These are phyloP conservation scores for Geotrichum ghanense DNA, from an alignment of 805 yeast genomes.

Conservation along the genomic window DNA sequence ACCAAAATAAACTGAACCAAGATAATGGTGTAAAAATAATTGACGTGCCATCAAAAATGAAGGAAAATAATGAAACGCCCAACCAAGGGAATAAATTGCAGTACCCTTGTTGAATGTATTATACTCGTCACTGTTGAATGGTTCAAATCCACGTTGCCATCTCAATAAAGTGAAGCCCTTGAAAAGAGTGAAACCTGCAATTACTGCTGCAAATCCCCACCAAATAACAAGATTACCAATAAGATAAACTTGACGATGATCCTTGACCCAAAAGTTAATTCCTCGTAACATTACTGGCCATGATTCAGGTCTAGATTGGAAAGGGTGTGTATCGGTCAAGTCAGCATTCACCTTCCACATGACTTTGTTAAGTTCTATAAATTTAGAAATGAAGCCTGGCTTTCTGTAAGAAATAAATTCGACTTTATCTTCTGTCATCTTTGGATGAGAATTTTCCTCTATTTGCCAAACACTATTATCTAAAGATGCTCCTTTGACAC, in stretches of 20 bases:
- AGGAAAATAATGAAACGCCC: slow-evolving; percentile 47
- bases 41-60: slow-evolving; percentile 81
- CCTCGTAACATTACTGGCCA: slow-evolving; percentile 59
- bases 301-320: slow-evolving; percentile 42
- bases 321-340: slow-evolving; percentile 37
- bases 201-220: slow-evolving; percentile 31
- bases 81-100: slow-evolving; percentile 42
- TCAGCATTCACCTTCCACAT: slow-evolving; percentile 42
- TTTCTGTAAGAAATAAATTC: slow-evolving; percentile 24
- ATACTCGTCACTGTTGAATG: slow-evolving; percentile 21
- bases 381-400: slow-evolving; percentile 37
- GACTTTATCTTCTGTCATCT: slow-evolving; percentile 26
- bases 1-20: slow-evolving; percentile 88
- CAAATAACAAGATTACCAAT: slow-evolving; percentile 56
- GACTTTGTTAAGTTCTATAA: slow-evolving; percentile 43
- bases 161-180: slow-evolving; percentile 22
- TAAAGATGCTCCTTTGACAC: slow-evolving; percentile 61
- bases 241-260: slow-evolving; percentile 38
- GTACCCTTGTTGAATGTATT: slow-evolving; percentile 25
- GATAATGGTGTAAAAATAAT: slow-evolving; percentile 83
- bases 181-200: slow-evolving; percentile 20
- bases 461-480: slow-evolving; percentile 64
- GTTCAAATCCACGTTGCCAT: slow-evolving; percentile 31
- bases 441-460: slow-evolving; percentile 53
- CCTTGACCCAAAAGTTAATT: slow-evolving; percentile 42